Conservation (phyloP, 2,329 filamentous ascomycete genomes). For the Sporothrix mexicana region DNA sequence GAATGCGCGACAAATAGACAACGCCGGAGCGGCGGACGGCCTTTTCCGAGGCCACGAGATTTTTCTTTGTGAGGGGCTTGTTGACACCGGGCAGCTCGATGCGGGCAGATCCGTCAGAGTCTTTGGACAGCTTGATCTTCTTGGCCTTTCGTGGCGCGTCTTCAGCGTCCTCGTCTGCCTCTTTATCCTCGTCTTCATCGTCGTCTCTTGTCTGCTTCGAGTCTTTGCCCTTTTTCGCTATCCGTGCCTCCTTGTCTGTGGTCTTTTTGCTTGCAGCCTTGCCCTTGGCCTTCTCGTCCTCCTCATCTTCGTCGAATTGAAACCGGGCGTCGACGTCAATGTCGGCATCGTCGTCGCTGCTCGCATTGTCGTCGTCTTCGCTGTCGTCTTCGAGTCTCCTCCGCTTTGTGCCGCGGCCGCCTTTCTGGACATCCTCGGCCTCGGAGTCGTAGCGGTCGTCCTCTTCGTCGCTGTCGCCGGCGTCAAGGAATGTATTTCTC, state of each 20-base stretch:
- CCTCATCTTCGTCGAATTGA: slow-evolving; percentile 2
- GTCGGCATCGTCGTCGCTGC: slow-evolving; percentile 34
- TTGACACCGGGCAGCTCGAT: slow-evolving; percentile 53
- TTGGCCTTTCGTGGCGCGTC: slow-evolving; percentile 32
- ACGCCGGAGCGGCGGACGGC: slow-evolving; percentile 77
- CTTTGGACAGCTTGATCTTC: not conserved
- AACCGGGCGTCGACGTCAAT: slow-evolving; percentile 36
- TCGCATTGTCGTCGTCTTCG: slow-evolving; percentile 44
- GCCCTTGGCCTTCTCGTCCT: not conserved
- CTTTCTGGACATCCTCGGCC: slow-evolving; percentile 68
- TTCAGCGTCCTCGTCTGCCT: slow-evolving; percentile 36
- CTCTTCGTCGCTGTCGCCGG: slow-evolving; percentile 64
- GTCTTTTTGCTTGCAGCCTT: not conserved
- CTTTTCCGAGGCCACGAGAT: slow-evolving; percentile 67
- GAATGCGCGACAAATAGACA: slow-evolving; percentile 81
- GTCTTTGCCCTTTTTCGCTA: not conserved
- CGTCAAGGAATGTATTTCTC: slow-evolving; percentile 73
- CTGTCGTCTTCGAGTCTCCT: slow-evolving; percentile 60
- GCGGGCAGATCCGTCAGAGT: not conserved
- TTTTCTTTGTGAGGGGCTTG: slow-evolving; percentile 67
- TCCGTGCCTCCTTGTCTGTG: not conserved
- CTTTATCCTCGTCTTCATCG: not conserved
- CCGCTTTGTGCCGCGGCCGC: slow-evolving; percentile 66
- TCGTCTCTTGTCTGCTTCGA: not conserved
- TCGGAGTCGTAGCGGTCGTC: slow-evolving; percentile 69